These are phyloP conservation scores for Penicillium sp. DNA, from an alignment of 2,329 filamentous ascomycete genomes.

Conservation along the genomic window DNA sequence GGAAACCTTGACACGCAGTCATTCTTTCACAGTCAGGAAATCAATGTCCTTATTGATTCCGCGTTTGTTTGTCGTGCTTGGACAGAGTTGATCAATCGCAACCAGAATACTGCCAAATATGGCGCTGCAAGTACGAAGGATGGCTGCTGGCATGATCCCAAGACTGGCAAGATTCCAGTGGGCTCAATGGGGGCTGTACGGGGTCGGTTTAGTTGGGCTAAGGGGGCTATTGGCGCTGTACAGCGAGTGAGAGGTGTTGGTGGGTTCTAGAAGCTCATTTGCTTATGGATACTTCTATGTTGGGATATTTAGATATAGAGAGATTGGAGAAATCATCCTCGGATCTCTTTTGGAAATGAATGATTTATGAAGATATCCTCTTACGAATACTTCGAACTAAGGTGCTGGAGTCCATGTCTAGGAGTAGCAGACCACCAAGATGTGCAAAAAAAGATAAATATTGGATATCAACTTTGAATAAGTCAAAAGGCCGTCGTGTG, in stretches of 20 bases:
- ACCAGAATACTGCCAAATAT: slow-evolving; percentile 65
- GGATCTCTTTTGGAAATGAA: background rate
- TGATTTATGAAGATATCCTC: background rate
- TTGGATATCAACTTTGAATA: background rate
- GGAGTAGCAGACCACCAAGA: background rate
- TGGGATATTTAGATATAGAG: background rate
- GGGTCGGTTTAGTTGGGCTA: slow-evolving; percentile 58
- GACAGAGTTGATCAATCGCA: slow-evolving; percentile 60
- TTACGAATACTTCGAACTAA: background rate
- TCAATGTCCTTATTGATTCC: slow-evolving; percentile 73
- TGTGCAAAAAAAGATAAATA: background rate
- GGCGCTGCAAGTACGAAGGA: slow-evolving; percentile 55
- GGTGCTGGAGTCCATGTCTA: background rate
- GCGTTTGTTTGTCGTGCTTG: slow-evolving; percentile 59
- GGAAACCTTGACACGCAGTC: slow-evolving; percentile 80
- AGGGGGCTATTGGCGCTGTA: slow-evolving; percentile 57
- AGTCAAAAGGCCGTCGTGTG: background rate
- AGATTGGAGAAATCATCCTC: background rate
- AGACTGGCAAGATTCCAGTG: slow-evolving; percentile 46
- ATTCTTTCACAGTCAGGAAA: slow-evolving; percentile 75
- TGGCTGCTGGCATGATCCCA: slow-evolving; percentile 61
- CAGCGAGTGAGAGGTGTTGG: slow-evolving; percentile 58
- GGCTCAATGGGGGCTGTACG: slow-evolving; percentile 54
- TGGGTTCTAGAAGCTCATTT: slow-evolving; percentile 48
- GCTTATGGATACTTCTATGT: background rate